These are phyloP conservation scores for Aspergillus cejpii DNA, from an alignment of 2,329 filamentous ascomycete genomes.

Conservation along the genomic window DNA sequence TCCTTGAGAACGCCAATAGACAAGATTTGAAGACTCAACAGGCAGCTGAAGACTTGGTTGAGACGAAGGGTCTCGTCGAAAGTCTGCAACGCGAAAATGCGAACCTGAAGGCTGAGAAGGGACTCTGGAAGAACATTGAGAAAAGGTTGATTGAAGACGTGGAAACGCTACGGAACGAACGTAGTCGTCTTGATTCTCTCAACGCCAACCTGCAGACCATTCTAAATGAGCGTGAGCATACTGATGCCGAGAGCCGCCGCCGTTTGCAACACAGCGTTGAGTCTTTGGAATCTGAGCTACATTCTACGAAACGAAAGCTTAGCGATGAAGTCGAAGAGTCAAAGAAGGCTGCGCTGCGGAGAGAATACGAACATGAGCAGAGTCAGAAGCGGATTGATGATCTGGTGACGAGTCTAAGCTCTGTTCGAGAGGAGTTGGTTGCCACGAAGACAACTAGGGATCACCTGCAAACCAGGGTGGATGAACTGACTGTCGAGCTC, in stretches of 20 bases:
- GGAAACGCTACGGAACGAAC: constrained; percentile 75
- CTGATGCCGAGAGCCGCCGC: constrained; percentile 73
- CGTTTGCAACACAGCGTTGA: constrained; percentile 74
- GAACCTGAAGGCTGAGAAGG: constrained; percentile 91
- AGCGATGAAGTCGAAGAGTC: constrained; percentile 74
- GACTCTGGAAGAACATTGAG: constrained; percentile 89
- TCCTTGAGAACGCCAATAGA: constrained; percentile 78
- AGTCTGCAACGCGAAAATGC: constrained; percentile 84
- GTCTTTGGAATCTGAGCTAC: constrained; percentile 69
- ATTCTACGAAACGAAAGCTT: constrained; percentile 72
- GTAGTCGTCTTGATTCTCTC: constrained; percentile 72
- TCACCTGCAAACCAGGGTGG: constrained; percentile 78
- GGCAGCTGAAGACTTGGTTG: constrained; percentile 85
- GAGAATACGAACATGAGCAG: constrained; percentile 85
- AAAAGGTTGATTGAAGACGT: constrained; percentile 83
- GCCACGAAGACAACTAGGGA: constrained; percentile 81
- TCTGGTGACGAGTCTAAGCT: constrained; percentile 69
- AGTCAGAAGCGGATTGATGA: constrained; percentile 89
- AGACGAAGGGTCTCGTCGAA: constrained; percentile 72
- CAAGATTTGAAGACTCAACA: constrained; percentile 88
- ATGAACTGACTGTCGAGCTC: constrained; percentile 82
- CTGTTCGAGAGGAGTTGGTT: constrained; percentile 78
- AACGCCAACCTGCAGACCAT: constrained; percentile 79
- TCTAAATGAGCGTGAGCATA: constrained; percentile 82
- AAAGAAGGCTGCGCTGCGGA: constrained; percentile 73